These are phyloP conservation scores for Juglanconis sp. DNA, from an alignment of 2,329 filamentous ascomycete genomes.

Conservation along the genomic window DNA sequence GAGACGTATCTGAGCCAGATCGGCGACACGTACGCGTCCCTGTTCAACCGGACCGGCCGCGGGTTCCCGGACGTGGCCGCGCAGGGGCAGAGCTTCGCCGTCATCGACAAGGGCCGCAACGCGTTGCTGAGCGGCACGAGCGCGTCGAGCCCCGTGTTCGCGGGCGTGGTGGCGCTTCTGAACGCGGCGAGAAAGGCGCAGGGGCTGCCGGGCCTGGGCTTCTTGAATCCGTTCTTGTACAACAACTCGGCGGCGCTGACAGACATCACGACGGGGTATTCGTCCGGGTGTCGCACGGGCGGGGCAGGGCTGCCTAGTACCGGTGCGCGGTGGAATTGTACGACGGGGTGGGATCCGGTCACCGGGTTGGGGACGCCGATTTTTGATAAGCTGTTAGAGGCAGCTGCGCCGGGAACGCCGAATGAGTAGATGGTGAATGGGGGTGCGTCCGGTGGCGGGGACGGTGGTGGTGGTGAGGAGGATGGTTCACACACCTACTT, in stretches of 20 bases:
- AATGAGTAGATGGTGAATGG: not conserved
- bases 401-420: constrained; percentile 8
- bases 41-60: constrained; percentile 35
- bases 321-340: constrained; percentile 15
- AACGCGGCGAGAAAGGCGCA: constrained; percentile 38
- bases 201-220: constrained; percentile 33
- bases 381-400: constrained; percentile 13
- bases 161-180: constrained; percentile 37
- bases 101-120: constrained; percentile 28
- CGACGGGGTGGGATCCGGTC: constrained; percentile 41
- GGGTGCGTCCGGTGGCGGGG: not conserved
- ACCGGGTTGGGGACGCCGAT: constrained; percentile 15
- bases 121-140: constrained; percentile 29
- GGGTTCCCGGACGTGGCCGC: constrained; percentile 38
- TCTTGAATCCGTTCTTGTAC: constrained; percentile 35
- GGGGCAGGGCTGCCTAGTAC: not conserved
- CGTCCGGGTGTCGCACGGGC: constrained; percentile 6
- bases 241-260: constrained; percentile 28
- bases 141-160: constrained; percentile 37
- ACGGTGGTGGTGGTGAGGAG: not conserved
- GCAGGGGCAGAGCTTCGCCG: constrained; percentile 49
- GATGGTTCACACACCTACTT: too few species aligned
- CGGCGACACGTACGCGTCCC: constrained; percentile 32
- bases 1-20: constrained; percentile 33
- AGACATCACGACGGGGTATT: constrained; percentile 27